Evolutionary conservation across 2,329 filamentous ascomycete species (phyloP), one percentile per base, ranked within the genome.

Genomic region (Beauveria bassiana): DNA sequence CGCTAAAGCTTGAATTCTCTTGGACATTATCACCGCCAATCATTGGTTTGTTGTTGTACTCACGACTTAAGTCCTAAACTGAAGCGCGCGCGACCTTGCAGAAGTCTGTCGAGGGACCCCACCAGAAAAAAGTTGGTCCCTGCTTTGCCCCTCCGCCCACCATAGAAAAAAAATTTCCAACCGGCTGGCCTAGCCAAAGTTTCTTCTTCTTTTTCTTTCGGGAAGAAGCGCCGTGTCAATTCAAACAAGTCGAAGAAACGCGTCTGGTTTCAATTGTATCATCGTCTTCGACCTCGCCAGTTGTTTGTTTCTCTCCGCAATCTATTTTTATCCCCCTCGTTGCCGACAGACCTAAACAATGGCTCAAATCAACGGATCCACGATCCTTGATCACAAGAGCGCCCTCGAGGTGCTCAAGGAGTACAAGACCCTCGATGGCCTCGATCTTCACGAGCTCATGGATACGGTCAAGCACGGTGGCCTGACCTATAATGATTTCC

Each of bases 401-500:
- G 95, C 93, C 66, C 78, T 93, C 66, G 88, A 96, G 72, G 78
- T 93, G 67, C 84, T 98, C 74, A 84, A 89, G 75, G 86, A 93
- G 72, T 97, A 96, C 77, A 74, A 87, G 67, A 82, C 83, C 74
- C 82, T 80, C 69, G 95, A 99, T 85, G 95, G 95, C 63, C 88
- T 99, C 70, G 86, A 91, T 73, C 86, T 96, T 71, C 81, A 91
- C 72, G 87, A 91, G 66, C 83, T 99, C 69, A 86, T 98, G 75
- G 90, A 99, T 80, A 93, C 93, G 67, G 89, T 89, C 79, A 89
- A 88, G 77, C 90, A 93, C 72, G 95, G 95, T 65, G 95, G 95
- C 71, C 83, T 99, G 72, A 98, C 93, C 63, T 99, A 97, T 84
- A 99, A 99, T 78, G 95, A 99, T 78, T 99, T 99, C 81, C 86